Conservation (phyloP, 805 yeast genomes). For the Nakazawaea ambrosiae region DNA sequence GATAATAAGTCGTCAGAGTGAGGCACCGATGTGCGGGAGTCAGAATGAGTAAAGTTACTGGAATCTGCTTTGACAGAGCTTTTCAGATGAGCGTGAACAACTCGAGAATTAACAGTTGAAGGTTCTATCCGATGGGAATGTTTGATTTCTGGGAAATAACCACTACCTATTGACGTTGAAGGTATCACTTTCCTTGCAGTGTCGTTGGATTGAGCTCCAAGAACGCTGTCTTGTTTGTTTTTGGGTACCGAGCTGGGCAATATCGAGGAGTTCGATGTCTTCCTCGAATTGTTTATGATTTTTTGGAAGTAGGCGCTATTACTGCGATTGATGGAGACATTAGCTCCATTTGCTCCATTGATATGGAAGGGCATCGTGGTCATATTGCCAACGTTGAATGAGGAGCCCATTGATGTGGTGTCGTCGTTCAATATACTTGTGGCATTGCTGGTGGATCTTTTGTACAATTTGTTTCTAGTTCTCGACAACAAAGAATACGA, state of each 20-base stretch:
- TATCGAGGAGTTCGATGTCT: neutral
- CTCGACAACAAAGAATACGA: conserved; percentile 5
- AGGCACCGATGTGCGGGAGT: no score
- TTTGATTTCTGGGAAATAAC: no score
- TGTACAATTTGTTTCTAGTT: conserved; percentile 5
- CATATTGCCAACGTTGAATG: neutral
- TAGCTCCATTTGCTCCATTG: conserved; percentile 2
- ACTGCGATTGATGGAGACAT: conserved; percentile 1
- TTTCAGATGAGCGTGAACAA: no score
- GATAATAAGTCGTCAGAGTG: conserved; percentile 16
- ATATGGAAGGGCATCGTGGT: conserved; percentile 6
- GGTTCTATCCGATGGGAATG: no score
- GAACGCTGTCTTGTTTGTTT: neutral
- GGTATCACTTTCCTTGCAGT: no score
- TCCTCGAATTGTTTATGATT: neutral
- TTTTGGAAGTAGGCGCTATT: conserved; percentile 8
- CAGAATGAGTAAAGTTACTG: neutral
- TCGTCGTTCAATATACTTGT: conserved; percentile 4
- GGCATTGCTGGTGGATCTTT: conserved; percentile 1
- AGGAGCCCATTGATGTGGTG: conserved; percentile 4
- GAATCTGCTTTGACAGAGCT: neutral
- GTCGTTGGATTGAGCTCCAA: no score
- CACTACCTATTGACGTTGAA: no score
- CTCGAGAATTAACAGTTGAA: no score
- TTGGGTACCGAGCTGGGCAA: neutral